Base-by-base conservation (phyloP, 2,329 filamentous ascomycete species). In the Penicillium sp. region DNA sequence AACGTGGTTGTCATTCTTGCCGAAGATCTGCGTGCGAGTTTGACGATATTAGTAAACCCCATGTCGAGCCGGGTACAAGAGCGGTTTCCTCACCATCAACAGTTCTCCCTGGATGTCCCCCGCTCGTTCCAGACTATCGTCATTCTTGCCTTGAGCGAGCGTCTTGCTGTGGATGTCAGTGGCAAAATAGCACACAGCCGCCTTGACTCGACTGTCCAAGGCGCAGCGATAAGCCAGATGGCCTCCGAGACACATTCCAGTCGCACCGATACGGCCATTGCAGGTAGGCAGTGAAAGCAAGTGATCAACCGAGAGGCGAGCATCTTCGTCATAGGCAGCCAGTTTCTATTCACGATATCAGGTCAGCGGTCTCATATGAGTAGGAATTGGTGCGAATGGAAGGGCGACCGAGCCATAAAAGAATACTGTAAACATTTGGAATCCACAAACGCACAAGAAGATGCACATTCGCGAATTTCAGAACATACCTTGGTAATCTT, bases 181-280 rank as follows among this genome's bases (percentile, higher is more conserved):
- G 7, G 88, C 89, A 70, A 96, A 96, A 74, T 90, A 97, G 66
- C 88, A 85, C 28, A 95, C 85, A 34, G 83, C 83, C 28, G 88
- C 87, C 35, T 78, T 77, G 49, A 96, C 81, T 48, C 90, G 80
- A 24, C 80, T 76, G 67, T 96, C 89, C 42, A 96, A 77, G 60
- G 83, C 82, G 59, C 78, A 81, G 37, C 83, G 76, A 65, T 82
- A 85, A 69, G 86, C 88, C 13, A 96, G 80, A 65, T 96, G 91
- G 1, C 91, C 90, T 45, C 91, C 91, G 1, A 96, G 81, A 68
- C 90, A 96, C 90, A 96, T 96, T 51, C 88, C 88, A 9, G 86
- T 90, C 4, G 84, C 76, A 39, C 88, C 88, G 57, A 95, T 80
- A 33, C 81, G 79, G 43, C 90, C 90, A 52, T 83, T 94, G 70